Evolutionary conservation across 495 filamentous ascomycete genomes (phyloP), one percentile per base, ranked within the genome.

Genomic region (Penicillium flavigenum): DNA sequence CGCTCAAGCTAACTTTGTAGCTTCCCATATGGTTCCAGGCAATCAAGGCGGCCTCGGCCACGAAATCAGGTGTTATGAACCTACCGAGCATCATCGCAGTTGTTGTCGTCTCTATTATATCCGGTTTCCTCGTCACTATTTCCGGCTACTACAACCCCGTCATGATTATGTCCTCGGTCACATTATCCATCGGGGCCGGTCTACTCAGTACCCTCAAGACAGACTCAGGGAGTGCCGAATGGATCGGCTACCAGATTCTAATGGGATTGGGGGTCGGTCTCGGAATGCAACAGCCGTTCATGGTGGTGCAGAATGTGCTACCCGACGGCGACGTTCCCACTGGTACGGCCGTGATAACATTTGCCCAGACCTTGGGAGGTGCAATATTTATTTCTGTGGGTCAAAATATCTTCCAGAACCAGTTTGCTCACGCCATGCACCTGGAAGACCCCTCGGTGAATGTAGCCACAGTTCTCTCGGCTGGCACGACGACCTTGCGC

Each of bases 101-200:
- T n/a, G 63, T 70, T 29, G 45, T 73, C 22, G 50, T 63, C n/a
- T 36, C 62, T 8, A 54, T 67, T 9, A 3, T 71, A 8, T 31
- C 53, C 22, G 68, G 66, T 38, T 34, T 56, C 8, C 50, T 63
- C 2, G 72, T 63, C 9, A 48, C 42, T 5, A 47, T 56, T 1
- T 43, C 72, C 22, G 79, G 77, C 7, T 75, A 76, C 57, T 79
- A 79, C 56, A 66, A 63, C 8, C 76, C 76, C 0, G 67, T 64
- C 42, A 69, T 75, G 63, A 61, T 75, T 2, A 39, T 62, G 17
- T 58, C 61, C 12, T 61, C 67, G 20, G 20, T 65, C 9, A 54
- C 76, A 11, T 54, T 60, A 26, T 59, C 72, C 19, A 55, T 77
- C 26, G 76, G 67, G 8, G 51, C 60, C 1, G 71, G 77, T 0